phyloP scores from a whole-genome alignment of 345 rosid species.

The Trapa bicornis region DNA sequence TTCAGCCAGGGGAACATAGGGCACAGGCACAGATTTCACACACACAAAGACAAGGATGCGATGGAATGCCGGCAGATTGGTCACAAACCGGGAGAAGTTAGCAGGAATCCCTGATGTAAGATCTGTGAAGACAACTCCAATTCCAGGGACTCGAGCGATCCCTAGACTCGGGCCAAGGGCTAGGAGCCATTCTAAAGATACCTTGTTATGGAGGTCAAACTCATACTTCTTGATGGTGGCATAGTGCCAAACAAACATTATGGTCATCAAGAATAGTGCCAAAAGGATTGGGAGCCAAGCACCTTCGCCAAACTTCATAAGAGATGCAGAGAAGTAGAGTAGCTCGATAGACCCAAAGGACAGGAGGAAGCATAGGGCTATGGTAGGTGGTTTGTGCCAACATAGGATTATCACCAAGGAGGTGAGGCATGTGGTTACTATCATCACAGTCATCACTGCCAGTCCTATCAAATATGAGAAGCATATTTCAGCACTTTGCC shows the following conservation, averaged over 20 bases:
- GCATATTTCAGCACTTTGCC: not conserved
- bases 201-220: conserved; percentile 14
- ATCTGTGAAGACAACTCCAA: conserved; percentile 11
- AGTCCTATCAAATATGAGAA: conserved; percentile 9
- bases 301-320: conserved; percentile 12
- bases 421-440: conserved; percentile 18
- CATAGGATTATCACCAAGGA: conserved; percentile 14
- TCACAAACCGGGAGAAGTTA: conserved; percentile 37
- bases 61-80: conserved; percentile 43
- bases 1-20: conserved; percentile 11
- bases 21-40: conserved; percentile 14
- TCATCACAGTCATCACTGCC: conserved; percentile 17
- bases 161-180: conserved; percentile 15
- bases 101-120: conserved; percentile 30
- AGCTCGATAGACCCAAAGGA: conserved; percentile 14
- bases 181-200: conserved; percentile 15
- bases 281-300: conserved; percentile 18
- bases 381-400: conserved; percentile 11
- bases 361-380: conserved; percentile 16
- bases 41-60: conserved; percentile 24
- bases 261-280: conserved; percentile 11
- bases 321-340: conserved; percentile 16
- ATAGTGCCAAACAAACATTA: conserved; percentile 17
- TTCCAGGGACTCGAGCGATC: conserved; percentile 13
- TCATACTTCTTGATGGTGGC: conserved; percentile 14